Base-by-base conservation (phyloP, 208 protist species). In the Wallacemonas sp. region DNA sequence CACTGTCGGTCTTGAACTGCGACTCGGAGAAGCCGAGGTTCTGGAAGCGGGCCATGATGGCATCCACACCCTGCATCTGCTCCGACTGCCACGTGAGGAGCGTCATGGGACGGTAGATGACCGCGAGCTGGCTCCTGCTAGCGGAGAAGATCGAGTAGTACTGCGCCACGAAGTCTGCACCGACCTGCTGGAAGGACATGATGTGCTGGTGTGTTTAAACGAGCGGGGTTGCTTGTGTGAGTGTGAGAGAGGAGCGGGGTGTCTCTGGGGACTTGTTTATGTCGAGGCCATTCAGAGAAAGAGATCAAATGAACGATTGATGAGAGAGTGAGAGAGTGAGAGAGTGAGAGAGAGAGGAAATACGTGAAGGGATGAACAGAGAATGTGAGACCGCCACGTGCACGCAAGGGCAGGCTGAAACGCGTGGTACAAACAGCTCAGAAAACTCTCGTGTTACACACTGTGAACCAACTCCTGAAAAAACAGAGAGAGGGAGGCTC, bases 61-160 rank as follows among this genome's bases (percentile, higher is more conserved):
- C 77, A 12, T 89, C 91, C 21, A 71, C 80, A 34, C 91, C 91
- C 65, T 92, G 81, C 52, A 96, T 76, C 72, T 96, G 85, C 70
- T 96, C 87, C 0, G 68, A 78, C 65, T 87, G 72, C 91, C 91
- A 96, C 24, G 91, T 96, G 76, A 96, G 76, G 33, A 94, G 69
- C n/a, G 86, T 88, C 12, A 19, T 67, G 14, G 85, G 73, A 68
- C 86, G 86, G 67, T 96, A 96, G 39, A 96, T 70, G 38, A 80
- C 85, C 11, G 85, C 80, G 27, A 96, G 78, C 57, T 86, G 78
- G 8, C 32, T 29, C 36, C 88, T 82, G 46, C 88, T 72, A 43
- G 58, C 78, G 39, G 81, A 61, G 72, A 96, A 96, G 70, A 87
- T 82, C 52, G 68, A 66, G 80, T 96, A 95, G 80, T 96, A 96